These are phyloP conservation scores for Candida dubliniensis DNA, from an alignment of 1,139 yeast species.

Conservation along the genomic window DNA sequence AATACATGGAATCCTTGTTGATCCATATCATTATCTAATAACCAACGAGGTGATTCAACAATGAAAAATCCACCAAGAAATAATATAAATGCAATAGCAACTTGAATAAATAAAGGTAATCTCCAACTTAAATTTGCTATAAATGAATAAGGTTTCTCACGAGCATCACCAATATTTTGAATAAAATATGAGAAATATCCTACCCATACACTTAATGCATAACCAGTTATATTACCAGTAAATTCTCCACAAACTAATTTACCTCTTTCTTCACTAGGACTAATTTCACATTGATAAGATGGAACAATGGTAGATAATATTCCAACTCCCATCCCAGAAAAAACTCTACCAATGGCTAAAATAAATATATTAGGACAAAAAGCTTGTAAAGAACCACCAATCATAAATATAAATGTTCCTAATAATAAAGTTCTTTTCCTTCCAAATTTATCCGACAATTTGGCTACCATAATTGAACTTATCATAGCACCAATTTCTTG, in stretches of 20 bases:
- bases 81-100: conserved; percentile 43
- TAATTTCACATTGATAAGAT: conserved; percentile 55
- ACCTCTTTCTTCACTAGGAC: conserved; percentile 57
- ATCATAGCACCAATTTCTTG: conserved; percentile 55
- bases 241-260: conserved; percentile 56
- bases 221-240: conserved; percentile 54
- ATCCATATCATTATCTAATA: conserved; percentile 50
- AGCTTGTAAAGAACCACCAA: conserved; percentile 52
- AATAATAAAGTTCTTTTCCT: conserved; percentile 48
- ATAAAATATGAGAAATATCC: conserved; percentile 53
- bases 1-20: conserved; percentile 66
- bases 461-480: conserved; percentile 48
- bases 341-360: conserved; percentile 50
- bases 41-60: conserved; percentile 58
- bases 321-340: conserved; percentile 56
- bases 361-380: conserved; percentile 43
- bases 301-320: conserved; percentile 54
- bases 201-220: conserved; percentile 55
- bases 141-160: conserved; percentile 36
- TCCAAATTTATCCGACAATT: conserved; percentile 46
- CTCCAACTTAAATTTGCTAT: conserved; percentile 54
- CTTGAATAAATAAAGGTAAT: conserved; percentile 52
- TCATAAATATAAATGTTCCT: conserved; percentile 50
- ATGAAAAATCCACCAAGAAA: conserved; percentile 53
- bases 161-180: conserved; percentile 43